phyloP scores from a whole-genome alignment of 1,284 basidiomycete species.

The Kalmanozyma brasiliensis region DNA sequence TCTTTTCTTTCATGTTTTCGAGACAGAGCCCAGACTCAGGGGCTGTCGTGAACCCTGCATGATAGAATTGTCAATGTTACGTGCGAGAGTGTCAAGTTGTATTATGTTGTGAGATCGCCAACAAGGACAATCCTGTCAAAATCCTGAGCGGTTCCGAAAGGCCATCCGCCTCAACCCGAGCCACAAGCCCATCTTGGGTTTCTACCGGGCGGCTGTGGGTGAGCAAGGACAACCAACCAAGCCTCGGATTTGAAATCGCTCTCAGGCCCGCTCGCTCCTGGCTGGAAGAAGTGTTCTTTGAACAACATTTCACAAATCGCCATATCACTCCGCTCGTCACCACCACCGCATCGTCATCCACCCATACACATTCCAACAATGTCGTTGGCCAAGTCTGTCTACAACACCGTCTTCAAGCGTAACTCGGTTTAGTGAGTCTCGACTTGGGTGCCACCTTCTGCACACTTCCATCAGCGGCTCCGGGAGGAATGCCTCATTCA shows the following conservation, averaged over 20 bases:
- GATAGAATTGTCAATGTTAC: background rate
- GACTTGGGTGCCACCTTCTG: too few species aligned
- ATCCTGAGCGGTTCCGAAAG: constrained; percentile 22
- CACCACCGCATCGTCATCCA: constrained; percentile 19
- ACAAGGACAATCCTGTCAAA: background rate
- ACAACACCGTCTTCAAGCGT: constrained; percentile 64
- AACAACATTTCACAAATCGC: too few species aligned
- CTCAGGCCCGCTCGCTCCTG: background rate
- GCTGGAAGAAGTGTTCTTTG: constrained; percentile 28
- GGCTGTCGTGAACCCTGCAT: constrained; percentile 15
- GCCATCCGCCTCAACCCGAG: constrained; percentile 26
- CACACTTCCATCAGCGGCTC: too few species aligned
- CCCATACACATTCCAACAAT: constrained; percentile 31
- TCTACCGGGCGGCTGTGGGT: constrained; percentile 5
- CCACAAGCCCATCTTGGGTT: too few species aligned
- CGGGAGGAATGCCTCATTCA: too few species aligned
- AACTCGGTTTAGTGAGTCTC: constrained; percentile 63
- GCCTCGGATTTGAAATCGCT: constrained; percentile 29
- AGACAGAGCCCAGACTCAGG: constrained; percentile 18
- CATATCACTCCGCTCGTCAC: constrained; percentile 3
- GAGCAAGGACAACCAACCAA: background rate
- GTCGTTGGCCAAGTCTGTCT: constrained; percentile 55
- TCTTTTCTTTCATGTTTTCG: constrained; percentile 2
- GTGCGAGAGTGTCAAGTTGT: background rate
- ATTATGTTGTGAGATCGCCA: background rate